Evolutionary conservation across 768 basidiomycete species (phyloP).

Genomic region (Hygrocybe coccinea): DNA sequence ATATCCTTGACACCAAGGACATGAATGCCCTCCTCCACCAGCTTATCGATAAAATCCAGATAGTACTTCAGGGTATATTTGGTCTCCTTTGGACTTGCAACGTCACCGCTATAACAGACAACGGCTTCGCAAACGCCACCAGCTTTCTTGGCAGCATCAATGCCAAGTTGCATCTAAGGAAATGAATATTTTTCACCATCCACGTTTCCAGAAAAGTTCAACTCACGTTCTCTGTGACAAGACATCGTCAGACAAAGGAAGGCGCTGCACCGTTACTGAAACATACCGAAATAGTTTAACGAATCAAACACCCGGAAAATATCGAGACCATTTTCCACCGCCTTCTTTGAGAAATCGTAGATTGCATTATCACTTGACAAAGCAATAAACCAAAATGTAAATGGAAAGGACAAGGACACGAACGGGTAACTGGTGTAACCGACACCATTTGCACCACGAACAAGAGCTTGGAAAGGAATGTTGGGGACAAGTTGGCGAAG

Average conservation of each 20-base stretch:
- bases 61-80: conserved; percentile 99
- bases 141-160: conserved; percentile 99
- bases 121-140: conserved; percentile 97
- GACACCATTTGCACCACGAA: conserved; percentile 98
- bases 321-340: conserved; percentile 98
- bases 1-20: conserved; percentile 98
- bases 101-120: conserved; percentile 97
- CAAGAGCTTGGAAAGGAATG: conserved; percentile 96
- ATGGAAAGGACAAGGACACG: conserved; percentile 24
- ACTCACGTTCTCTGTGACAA: conserved; percentile 7
- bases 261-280: not conserved
- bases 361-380: conserved; percentile 87
- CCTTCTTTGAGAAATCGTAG: conserved; percentile 99
- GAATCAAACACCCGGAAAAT: conserved; percentile 99
- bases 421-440: conserved; percentile 98
- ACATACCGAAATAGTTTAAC: conserved; percentile 92
- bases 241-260: not conserved
- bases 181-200: not conserved
- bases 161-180: conserved; percentile 90
- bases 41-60: conserved; percentile 88
- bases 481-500: conserved; percentile 96
- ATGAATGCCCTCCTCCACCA: conserved; percentile 93
- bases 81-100: conserved; percentile 87
- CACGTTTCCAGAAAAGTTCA: not conserved
- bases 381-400: conserved; percentile 7